These are phyloP conservation scores for Glycine latifolia DNA, from an alignment of 306 rosid genomes.

Conservation along the genomic window DNA sequence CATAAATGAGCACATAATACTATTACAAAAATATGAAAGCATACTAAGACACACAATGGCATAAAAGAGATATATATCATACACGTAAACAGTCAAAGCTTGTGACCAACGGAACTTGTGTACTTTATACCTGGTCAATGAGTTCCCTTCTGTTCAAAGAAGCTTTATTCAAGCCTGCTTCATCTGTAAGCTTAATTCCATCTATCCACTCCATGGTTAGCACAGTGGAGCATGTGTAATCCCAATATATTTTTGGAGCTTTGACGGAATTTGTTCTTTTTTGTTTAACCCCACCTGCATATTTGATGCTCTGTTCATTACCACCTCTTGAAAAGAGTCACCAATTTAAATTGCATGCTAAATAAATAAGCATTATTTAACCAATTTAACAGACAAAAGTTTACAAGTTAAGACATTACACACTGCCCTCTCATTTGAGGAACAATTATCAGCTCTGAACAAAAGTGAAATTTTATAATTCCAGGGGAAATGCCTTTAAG, in stretches of 20 bases:
- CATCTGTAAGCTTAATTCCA: conserved; percentile 97
- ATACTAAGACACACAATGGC: conserved; percentile 13
- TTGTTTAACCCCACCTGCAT: conserved; percentile 51
- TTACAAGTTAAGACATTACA: neutral
- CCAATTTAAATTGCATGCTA: conserved; percentile 37
- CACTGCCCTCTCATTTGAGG: no score
- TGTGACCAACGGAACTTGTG: conserved; percentile 32
- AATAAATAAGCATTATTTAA: conserved; percentile 12
- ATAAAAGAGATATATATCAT: conserved; percentile 23
- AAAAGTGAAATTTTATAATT: no score
- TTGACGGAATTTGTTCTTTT: conserved; percentile 55
- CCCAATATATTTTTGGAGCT: conserved; percentile 98
- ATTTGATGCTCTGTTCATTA: conserved; percentile 44
- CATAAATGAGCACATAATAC: neutral
- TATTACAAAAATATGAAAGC: conserved; percentile 14
- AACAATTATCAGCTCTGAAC: no score
- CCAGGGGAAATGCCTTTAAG: no score
- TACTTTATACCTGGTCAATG: conserved; percentile 78
- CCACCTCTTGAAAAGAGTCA: conserved; percentile 54
- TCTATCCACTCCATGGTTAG: conserved; percentile 99
- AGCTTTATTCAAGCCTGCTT: conserved; percentile 66
- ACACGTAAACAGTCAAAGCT: conserved; percentile 35
- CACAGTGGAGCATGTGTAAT: conserved; percentile 69
- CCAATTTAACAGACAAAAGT: conserved; percentile 27
- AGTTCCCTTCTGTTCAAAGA: conserved; percentile 79